Conservation (phyloP, 1,284 basidiomycete species). For the Peniophora sp. region DNA sequence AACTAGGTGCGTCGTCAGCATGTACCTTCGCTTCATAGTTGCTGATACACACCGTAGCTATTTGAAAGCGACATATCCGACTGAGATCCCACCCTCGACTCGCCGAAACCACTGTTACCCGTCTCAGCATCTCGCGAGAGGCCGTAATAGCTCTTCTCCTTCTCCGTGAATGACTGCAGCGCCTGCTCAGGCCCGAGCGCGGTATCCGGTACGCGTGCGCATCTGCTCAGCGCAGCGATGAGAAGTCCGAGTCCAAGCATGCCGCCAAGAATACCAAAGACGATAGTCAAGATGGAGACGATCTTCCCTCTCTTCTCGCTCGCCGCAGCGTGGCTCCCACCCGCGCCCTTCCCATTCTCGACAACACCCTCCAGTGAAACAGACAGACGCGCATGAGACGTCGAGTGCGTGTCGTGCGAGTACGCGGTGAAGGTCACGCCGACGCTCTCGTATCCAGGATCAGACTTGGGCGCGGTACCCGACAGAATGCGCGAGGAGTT, state of each 20-base stretch:
- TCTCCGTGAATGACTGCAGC: conserved; percentile 43
- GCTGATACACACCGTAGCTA: background rate
- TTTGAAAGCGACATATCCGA: background rate
- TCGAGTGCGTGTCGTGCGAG: conserved; percentile 58
- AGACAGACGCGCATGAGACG: conserved; percentile 55
- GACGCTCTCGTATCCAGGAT: conserved; percentile 27
- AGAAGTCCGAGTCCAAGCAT: conserved; percentile 45
- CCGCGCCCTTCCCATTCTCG: conserved; percentile 18
- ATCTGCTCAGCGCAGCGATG: conserved; percentile 48
- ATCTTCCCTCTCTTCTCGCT: conserved; percentile 37
- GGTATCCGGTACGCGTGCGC: conserved; percentile 47
- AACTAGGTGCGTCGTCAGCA: background rate
- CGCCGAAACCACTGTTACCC: conserved; percentile 16
- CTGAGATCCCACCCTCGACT: background rate
- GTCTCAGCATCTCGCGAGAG: conserved; percentile 23
- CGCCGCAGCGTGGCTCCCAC: background rate
- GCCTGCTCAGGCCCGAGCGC: conserved; percentile 53
- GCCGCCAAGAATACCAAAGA: conserved; percentile 57
- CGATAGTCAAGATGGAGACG: conserved; percentile 50
- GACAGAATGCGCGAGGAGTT: conserved; percentile 32
- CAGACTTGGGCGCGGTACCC: conserved; percentile 42
- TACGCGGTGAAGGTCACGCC: conserved; percentile 56
- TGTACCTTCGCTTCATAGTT: background rate
- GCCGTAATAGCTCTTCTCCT: conserved; percentile 63
- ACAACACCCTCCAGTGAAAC: conserved; percentile 39